phyloP scores from a whole-genome alignment of 306 rosid species.

The Glycine soja region DNA sequence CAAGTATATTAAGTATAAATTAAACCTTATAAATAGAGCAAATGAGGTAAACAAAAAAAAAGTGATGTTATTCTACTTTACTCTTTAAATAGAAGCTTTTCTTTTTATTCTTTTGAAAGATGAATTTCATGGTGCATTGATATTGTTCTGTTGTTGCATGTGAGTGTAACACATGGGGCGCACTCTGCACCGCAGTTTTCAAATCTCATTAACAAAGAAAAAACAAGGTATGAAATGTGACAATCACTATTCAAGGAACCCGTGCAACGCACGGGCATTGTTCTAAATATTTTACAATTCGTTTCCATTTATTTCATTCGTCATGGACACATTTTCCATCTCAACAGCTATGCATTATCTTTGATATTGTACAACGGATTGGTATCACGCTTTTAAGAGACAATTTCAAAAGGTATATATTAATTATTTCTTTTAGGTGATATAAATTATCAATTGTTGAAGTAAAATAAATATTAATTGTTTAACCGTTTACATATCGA shows the following conservation, averaged over 20 bases:
- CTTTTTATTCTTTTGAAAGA: neutral
- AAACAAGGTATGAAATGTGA: slow-evolving; percentile 11
- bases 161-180: neutral
- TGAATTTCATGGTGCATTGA: neutral
- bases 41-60: neutral
- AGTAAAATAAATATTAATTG: no score
- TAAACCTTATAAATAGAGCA: neutral
- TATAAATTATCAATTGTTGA: no score
- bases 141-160: slow-evolving; percentile 2
- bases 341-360: neutral
- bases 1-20: neutral
- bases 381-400: no score
- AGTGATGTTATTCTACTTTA: neutral
- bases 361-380: no score
- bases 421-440: no score
- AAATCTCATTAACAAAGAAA: neutral
- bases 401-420: no score
- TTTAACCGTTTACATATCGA: no score
- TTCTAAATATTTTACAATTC: neutral
- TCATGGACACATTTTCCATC: neutral
- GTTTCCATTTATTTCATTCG: neutral
- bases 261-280: slow-evolving; percentile 20
- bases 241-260: slow-evolving; percentile 17
- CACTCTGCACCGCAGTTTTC: neutral
- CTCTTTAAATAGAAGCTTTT: neutral